These are phyloP conservation scores for Aspergillus aculeatus DNA, from an alignment of 2,329 filamentous ascomycete species.

Conservation along the genomic window DNA sequence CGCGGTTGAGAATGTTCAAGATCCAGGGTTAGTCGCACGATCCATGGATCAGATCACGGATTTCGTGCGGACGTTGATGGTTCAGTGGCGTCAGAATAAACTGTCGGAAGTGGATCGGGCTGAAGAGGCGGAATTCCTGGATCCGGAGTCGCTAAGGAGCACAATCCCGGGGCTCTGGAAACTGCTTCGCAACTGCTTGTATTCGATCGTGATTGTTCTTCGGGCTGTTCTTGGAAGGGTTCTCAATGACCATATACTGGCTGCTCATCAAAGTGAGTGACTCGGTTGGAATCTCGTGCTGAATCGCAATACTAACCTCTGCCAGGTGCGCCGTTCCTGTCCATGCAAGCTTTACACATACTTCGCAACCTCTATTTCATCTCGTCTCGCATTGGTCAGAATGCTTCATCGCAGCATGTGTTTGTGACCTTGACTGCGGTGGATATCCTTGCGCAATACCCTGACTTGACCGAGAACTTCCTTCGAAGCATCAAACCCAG, in stretches of 20 bases:
- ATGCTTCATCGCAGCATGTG: conserved; percentile 76
- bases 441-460: conserved; percentile 74
- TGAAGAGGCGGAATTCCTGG: conserved; percentile 63
- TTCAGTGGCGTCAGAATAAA: conserved; percentile 72
- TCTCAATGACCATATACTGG: conserved; percentile 56
- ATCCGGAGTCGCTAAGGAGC: conserved; percentile 62
- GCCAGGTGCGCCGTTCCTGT: conserved; percentile 62
- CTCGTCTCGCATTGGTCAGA: conserved; percentile 69
- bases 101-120: conserved; percentile 70
- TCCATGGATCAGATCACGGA: conserved; percentile 61
- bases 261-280: conserved; percentile 51
- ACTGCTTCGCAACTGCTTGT: conserved; percentile 71
- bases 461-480: conserved; percentile 64
- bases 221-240: conserved; percentile 69
- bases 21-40: conserved; percentile 44
- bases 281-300: not conserved
- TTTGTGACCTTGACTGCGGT: conserved; percentile 82
- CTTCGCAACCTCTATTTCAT: conserved; percentile 81
- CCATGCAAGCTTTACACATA: conserved; percentile 68
- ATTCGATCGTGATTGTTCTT: conserved; percentile 71
- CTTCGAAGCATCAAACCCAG: conserved; percentile 61
- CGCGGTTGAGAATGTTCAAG: conserved; percentile 56
- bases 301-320: conserved; percentile 8
- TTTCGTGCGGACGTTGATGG: conserved; percentile 65
- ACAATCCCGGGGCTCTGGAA: conserved; percentile 74